These are phyloP conservation scores for Elongisporangium prolatum DNA, from an alignment of 352 stramenopile species.

Conservation along the genomic window DNA sequence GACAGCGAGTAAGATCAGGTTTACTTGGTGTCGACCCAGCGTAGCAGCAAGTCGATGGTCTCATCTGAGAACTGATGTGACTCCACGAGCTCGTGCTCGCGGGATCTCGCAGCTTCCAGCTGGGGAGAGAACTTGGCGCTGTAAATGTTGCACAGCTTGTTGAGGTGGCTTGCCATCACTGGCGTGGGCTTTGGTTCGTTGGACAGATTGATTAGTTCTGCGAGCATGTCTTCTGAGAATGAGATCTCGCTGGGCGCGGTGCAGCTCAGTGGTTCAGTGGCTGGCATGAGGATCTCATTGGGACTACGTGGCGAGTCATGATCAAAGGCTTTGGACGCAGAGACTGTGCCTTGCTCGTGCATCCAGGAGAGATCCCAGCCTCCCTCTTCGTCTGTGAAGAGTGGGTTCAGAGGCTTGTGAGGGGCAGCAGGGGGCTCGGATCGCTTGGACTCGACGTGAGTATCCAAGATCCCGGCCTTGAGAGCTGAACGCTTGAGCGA, in stretches of 20 bases:
- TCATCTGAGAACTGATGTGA: slow-evolving; percentile 49
- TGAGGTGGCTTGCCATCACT: background rate
- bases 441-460: background rate
- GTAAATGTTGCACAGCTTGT: background rate
- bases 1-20: background rate
- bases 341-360: background rate
- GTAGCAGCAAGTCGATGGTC: slow-evolving; percentile 28
- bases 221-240: background rate
- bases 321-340: background rate
- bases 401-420: background rate
- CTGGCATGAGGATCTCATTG: background rate
- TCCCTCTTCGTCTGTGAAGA: background rate
- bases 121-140: background rate
- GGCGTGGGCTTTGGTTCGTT: slow-evolving; percentile 4
- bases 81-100: slow-evolving; percentile 17
- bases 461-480: background rate
- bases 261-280: background rate
- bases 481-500: background rate
- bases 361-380: background rate
- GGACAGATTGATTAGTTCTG: background rate
- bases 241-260: background rate
- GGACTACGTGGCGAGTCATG: background rate
- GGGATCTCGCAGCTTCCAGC: background rate
- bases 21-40: background rate
- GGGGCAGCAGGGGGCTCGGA: background rate